A percentile compares a stretch with the other conserved stretches of the same genome.
Evolutionary conservation across 2,329 filamentous ascomycete species (phyloP).

Genomic region (Rutstroemia sp.): DNA sequence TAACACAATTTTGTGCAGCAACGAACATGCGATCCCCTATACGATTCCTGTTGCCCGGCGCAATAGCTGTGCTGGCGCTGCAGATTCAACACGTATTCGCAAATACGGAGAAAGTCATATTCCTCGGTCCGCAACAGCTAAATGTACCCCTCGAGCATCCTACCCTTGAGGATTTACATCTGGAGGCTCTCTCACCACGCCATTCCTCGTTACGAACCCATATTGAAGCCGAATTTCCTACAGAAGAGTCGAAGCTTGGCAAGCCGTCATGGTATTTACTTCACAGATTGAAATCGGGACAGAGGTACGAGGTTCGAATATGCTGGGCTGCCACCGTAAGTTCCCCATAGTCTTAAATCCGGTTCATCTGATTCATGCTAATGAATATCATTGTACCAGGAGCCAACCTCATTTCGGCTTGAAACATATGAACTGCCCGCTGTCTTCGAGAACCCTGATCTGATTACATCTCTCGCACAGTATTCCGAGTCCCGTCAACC

Average conservation of each 20-base stretch:
- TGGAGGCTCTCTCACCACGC: conserved; percentile 57
- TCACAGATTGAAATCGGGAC: conserved; percentile 57
- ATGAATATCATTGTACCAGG: conserved; percentile 42
- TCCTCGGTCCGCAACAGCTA: conserved; percentile 59
- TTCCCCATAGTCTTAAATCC: conserved; percentile 16
- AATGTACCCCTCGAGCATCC: conserved; percentile 48
- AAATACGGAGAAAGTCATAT: conserved; percentile 90
- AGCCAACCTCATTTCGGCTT: conserved; percentile 76
- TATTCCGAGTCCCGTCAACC: conserved; percentile 49
- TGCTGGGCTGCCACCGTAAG: conserved; percentile 91
- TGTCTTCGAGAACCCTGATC: conserved; percentile 53
- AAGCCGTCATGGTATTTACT: conserved; percentile 73
- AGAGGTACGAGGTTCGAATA: conserved; percentile 82
- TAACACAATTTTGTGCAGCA: no score
- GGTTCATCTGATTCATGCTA: not conserved
- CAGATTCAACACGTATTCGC: conserved; percentile 36
- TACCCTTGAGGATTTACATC: conserved; percentile 51
- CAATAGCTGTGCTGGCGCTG: conserved; percentile 15
- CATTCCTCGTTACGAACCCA: conserved; percentile 51
- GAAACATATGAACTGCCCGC: conserved; percentile 53
- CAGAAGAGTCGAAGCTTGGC: conserved; percentile 43
- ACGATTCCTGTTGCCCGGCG: not conserved
- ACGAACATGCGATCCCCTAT: not conserved
- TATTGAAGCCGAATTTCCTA: conserved; percentile 63
- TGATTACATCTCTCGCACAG: conserved; percentile 56